Evolutionary conservation across 345 rosid genomes (phyloP).

Genomic region (Stellera chamaejasme): DNA sequence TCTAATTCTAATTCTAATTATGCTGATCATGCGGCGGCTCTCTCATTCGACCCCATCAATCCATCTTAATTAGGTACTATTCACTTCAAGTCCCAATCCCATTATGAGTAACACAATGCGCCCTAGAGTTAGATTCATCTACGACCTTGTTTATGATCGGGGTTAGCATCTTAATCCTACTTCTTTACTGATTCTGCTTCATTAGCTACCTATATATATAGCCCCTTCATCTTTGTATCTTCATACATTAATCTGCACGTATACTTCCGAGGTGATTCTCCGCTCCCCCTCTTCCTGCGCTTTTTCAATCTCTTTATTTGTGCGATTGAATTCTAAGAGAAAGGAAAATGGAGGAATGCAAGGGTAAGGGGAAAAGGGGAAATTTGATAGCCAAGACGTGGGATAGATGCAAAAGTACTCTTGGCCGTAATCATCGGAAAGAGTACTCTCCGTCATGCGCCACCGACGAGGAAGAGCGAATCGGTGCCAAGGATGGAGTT

Average conservation of each 20-base stretch:
- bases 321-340: background rate
- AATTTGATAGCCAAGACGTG: slow-evolving; percentile 40
- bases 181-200: too few species aligned
- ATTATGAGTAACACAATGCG: too few species aligned
- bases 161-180: too few species aligned
- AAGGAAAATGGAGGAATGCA: slow-evolving; percentile 15
- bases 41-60: too few species aligned
- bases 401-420: slow-evolving; percentile 43
- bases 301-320: background rate
- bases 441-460: background rate
- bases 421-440: slow-evolving; percentile 16
- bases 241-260: background rate
- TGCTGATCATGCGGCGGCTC: too few species aligned
- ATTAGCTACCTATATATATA: background rate
- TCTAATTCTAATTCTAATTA: too few species aligned
- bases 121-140: too few species aligned
- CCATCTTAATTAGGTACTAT: too few species aligned
- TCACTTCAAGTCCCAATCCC: too few species aligned
- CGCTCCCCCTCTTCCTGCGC: background rate
- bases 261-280: slow-evolving; percentile 9
- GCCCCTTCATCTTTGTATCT: background rate
- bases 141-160: too few species aligned
- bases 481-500: slow-evolving; percentile 19
- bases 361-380: slow-evolving; percentile 18
- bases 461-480: slow-evolving; percentile 18